Percentiles rank a stretch among this genome's conserved stretches.
phyloP scores from a whole-genome alignment of 106 monocot species.

The Dactylorhiza incarnata region DNA sequence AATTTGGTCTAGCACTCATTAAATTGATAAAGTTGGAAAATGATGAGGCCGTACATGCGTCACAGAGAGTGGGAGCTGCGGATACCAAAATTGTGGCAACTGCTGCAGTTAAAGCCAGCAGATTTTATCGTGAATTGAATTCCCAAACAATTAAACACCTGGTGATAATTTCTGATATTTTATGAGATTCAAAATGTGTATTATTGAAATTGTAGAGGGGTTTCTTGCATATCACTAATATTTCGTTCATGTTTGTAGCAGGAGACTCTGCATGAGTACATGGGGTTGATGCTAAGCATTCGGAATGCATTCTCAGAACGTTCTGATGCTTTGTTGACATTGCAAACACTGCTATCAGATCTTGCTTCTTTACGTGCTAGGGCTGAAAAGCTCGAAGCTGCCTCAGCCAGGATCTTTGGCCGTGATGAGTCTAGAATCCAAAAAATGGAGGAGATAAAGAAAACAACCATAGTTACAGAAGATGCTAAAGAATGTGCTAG shows the following conservation, averaged over 20 bases:
- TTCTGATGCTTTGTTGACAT: slow-evolving; percentile 74
- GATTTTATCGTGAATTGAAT: slow-evolving; percentile 80
- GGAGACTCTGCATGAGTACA: slow-evolving; percentile 86
- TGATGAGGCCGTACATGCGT: slow-evolving; percentile 52
- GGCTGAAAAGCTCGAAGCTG: slow-evolving; percentile 76
- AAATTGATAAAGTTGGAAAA: slow-evolving; percentile 86
- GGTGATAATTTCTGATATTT: slow-evolving; percentile 32
- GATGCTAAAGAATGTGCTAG: slow-evolving; percentile 69
- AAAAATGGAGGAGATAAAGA: slow-evolving; percentile 67
- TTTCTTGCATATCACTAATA: neutral
- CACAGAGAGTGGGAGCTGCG: slow-evolving; percentile 72
- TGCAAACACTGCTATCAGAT: slow-evolving; percentile 87
- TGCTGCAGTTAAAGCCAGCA: slow-evolving; percentile 91
- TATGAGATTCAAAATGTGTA: neutral
- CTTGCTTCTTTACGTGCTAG: slow-evolving; percentile 58
- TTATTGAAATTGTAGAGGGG: neutral
- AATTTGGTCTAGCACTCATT: slow-evolving; percentile 77
- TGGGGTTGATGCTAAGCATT: slow-evolving; percentile 78
- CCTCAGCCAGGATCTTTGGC: slow-evolving; percentile 80
- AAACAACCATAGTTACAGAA: slow-evolving; percentile 59
- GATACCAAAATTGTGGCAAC: slow-evolving; percentile 63
- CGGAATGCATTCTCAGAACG: slow-evolving; percentile 78
- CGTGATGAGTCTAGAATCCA: slow-evolving; percentile 63
- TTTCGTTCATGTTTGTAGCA: slow-evolving; percentile 22
- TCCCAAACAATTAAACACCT: slow-evolving; percentile 77